Base-by-base conservation (phyloP, 495 filamentous ascomycete genomes). In the Neurospora sp. region DNA sequence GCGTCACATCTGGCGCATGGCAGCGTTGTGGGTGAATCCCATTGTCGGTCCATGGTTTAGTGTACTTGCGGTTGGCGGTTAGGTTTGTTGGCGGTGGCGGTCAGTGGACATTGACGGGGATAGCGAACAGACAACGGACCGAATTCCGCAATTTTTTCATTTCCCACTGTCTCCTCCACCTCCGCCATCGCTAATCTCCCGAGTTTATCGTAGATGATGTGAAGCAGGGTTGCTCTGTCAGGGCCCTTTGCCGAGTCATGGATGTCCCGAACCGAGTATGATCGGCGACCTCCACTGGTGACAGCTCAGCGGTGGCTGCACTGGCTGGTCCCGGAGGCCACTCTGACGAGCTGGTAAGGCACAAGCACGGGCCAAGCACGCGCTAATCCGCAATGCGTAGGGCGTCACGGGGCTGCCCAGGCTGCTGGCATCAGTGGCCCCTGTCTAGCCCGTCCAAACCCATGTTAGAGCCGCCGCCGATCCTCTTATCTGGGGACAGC, bases 211-310 rank as follows among this genome's bases (percentile, higher is more conserved):
- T 37, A 61, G 35, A 65, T 65, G 70, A 71, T 59, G 45, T 16
- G 70, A 71, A 39, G 70, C 42, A 71, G 39, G 42, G 42, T 71
- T 65, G 37, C 45, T 35, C 12, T 18, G 27, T 65, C 53, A 35
- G 53, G 53, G 53, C 27, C 27, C 53, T 6, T 6, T 18, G 53
- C 53, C 53, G 27, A 65, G 53, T 35, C 37, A 71, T 37, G 35
- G 35, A 37, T 9, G 31, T 41, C 70, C 70, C 7, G 39, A 35
- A 20, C 35, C 45, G 70, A 65, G 20, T 8, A 16, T 69, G 70
- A 71, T 71, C 45, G 45, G 37, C 70, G 27, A 35, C 6, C 70
- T 47, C 42, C 59, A 71, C 40, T 68, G 42, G 44, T 65, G 70
- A 71, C 44, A 71, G 38, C 70, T 71, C 70, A 59, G 70, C 70